These are phyloP conservation scores for Cladophialophora carrionii DNA, from an alignment of 2,329 filamentous ascomycete species.

Conservation along the genomic window DNA sequence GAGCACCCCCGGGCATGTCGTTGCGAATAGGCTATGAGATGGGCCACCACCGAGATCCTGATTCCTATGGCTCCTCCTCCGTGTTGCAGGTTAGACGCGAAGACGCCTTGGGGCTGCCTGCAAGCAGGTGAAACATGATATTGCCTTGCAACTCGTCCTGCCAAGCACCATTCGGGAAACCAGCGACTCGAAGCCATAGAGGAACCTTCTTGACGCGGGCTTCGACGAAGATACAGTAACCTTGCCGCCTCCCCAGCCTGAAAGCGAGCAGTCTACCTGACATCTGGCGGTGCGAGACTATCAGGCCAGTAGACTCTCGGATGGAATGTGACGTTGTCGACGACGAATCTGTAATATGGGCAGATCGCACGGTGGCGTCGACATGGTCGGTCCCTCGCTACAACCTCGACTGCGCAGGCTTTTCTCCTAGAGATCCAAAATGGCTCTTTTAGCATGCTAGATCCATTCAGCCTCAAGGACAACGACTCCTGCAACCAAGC, in stretches of 20 bases:
- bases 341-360: neutral
- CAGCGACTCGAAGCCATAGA: conserved; percentile 61
- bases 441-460: conserved; percentile 29
- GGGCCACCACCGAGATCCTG: conserved; percentile 61
- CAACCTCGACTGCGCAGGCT: conserved; percentile 12
- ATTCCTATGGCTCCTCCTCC: conserved; percentile 45
- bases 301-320: neutral
- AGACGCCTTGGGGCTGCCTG: conserved; percentile 48
- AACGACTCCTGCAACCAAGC: conserved; percentile 30
- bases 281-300: conserved; percentile 21
- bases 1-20: conserved; percentile 59
- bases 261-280: conserved; percentile 42
- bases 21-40: conserved; percentile 64
- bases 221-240: conserved; percentile 56
- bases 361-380: neutral
- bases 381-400: neutral
- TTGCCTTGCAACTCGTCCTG: conserved; percentile 67
- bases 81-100: conserved; percentile 61
- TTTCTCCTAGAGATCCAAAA: conserved; percentile 13
- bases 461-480: conserved; percentile 36
- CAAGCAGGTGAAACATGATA: conserved; percentile 62
- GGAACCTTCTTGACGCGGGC: conserved; percentile 64
- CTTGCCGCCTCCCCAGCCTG: conserved; percentile 59
- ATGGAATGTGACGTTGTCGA: neutral
- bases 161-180: conserved; percentile 65